Conservation (phyloP, 345 rosid species). For the Salix suchowensis region DNA sequence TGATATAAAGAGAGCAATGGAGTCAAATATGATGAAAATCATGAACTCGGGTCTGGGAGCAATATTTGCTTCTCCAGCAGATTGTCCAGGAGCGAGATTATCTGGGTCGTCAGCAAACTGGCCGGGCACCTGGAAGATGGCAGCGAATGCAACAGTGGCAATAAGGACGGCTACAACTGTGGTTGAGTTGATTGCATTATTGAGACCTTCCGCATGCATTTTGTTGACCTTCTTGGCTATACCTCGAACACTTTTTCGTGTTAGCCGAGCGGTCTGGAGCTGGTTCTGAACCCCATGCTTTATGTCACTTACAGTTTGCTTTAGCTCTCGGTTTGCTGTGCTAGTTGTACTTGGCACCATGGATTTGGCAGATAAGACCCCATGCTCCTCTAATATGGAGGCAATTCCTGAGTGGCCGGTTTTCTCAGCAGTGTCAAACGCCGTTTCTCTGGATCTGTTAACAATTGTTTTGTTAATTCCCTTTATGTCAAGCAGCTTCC, state of each 20-base stretch:
- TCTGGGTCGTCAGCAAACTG: conserved; percentile 53
- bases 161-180: conserved; percentile 91
- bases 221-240: conserved; percentile 73
- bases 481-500: conserved; percentile 31
- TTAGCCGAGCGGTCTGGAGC: conserved; percentile 60
- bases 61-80: conserved; percentile 63
- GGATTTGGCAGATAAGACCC: conserved; percentile 53
- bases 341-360: conserved; percentile 37
- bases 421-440: conserved; percentile 71
- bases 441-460: conserved; percentile 68
- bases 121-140: conserved; percentile 84
- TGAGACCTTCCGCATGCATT: conserved; percentile 83
- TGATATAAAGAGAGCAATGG: conserved; percentile 86
- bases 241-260: conserved; percentile 70
- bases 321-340: conserved; percentile 48
- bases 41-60: conserved; percentile 56
- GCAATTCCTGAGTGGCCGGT: conserved; percentile 39
- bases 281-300: conserved; percentile 81
- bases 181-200: conserved; percentile 84
- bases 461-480: conserved; percentile 49
- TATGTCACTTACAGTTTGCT: conserved; percentile 86
- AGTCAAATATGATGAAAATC: conserved; percentile 68
- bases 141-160: conserved; percentile 88
- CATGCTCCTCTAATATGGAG: conserved; percentile 45
- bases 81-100: conserved; percentile 20